A percentile compares a stretch with the other conserved stretches of the same genome.
Conservation (phyloP, 306 rosid species). For the Boehmeria nivea region DNA sequence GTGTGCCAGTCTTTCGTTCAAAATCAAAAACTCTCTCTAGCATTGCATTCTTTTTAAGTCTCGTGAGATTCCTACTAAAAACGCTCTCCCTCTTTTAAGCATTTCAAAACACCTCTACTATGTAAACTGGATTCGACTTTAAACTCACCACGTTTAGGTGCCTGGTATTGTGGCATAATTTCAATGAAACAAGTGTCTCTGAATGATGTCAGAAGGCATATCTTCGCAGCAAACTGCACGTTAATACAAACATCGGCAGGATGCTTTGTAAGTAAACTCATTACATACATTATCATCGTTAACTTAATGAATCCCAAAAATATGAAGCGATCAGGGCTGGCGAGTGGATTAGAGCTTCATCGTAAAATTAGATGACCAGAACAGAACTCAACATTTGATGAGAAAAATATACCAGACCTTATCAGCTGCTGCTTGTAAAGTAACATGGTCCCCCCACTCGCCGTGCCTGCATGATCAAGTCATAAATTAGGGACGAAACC, state of each 20-base stretch:
- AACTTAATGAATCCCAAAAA: too few relatives aligned
- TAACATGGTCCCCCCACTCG: constrained; percentile 99
- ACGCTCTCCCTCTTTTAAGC: too few relatives aligned
- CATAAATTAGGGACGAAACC: constrained; percentile 21
- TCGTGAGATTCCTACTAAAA: too few relatives aligned
- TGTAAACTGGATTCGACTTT: not conserved
- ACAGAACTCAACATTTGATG: too few relatives aligned
- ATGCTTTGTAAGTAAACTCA: not conserved
- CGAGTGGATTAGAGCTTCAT: too few relatives aligned
- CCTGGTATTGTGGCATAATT: constrained; percentile 54
- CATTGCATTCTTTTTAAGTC: too few relatives aligned
- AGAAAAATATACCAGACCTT: constrained; percentile 37
- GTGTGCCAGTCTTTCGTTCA: too few relatives aligned
- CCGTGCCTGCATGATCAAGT: constrained; percentile 49
- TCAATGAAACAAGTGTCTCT: constrained; percentile 85
- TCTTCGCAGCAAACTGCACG: constrained; percentile 75
- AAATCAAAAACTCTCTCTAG: too few relatives aligned
- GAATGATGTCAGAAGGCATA: constrained; percentile 82
- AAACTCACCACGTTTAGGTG: constrained; percentile 60
- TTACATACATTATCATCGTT: too few relatives aligned
- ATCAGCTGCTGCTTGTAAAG: constrained; percentile 93
- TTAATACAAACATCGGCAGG: constrained; percentile 29
- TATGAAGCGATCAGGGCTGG: too few relatives aligned
- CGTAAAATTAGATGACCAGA: too few relatives aligned
- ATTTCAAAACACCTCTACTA: too few relatives aligned